A percentile compares a stretch with the other conserved stretches of the same genome.
phyloP scores from a whole-genome alignment of 2,329 filamentous ascomycete genomes.

The Fusarium nodosum region DNA sequence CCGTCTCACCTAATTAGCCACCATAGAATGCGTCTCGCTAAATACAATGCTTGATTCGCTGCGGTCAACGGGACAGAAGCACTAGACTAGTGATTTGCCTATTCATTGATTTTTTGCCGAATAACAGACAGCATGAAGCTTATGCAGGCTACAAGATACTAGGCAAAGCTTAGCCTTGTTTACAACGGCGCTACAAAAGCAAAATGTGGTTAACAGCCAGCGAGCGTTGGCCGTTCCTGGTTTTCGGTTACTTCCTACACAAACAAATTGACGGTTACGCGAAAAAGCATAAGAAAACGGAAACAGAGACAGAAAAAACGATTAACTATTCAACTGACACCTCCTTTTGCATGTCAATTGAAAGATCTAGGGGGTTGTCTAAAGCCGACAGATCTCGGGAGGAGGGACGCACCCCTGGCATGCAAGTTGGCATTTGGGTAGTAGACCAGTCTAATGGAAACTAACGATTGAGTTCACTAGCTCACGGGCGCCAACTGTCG shows the following conservation, averaged over 20 bases:
- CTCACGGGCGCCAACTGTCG: slow-evolving; percentile 16
- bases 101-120: neutral
- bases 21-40: slow-evolving; percentile 17
- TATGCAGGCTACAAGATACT: slow-evolving; percentile 9
- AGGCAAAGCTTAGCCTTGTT: slow-evolving; percentile 2
- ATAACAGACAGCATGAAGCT: slow-evolving; percentile 21
- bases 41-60: slow-evolving; percentile 31
- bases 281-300: too few relatives aligned
- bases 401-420: slow-evolving; percentile 1
- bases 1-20: neutral
- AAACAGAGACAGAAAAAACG: neutral
- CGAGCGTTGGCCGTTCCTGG: neutral
- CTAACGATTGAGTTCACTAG: slow-evolving; percentile 17
- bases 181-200: neutral
- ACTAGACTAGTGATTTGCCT: slow-evolving; percentile 6
- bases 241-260: neutral
- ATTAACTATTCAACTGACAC: neutral
- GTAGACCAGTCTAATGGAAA: neutral
- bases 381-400: slow-evolving; percentile 12
- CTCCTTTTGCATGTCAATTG: neutral
- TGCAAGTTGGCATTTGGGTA: slow-evolving; percentile 1
- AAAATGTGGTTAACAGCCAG: neutral
- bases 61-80: slow-evolving; percentile 1
- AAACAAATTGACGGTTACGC: neutral
- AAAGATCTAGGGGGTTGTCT: neutral